Conservation (phyloP, 495 filamentous ascomycete genomes). For the Margaritispora aquatica region DNA sequence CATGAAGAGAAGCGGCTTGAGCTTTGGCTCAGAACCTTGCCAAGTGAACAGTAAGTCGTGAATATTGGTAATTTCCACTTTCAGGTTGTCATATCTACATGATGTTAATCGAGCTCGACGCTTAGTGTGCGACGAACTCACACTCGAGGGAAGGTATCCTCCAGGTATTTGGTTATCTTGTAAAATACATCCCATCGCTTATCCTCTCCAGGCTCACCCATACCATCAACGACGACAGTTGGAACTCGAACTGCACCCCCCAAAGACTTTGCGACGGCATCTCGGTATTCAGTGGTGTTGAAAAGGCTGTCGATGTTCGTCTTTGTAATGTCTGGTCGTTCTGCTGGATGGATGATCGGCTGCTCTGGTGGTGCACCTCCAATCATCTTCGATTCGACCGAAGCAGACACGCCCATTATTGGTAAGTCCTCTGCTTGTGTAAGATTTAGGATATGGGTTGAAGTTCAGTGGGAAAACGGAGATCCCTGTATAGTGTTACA, state of each 20-base stretch:
- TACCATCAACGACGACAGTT: conserved; percentile 30
- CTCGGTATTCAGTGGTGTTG: background rate
- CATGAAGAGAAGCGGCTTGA: conserved; percentile 56
- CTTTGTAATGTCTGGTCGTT: background rate
- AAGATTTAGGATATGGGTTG: no score
- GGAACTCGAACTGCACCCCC: conserved; percentile 23
- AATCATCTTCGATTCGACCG: background rate
- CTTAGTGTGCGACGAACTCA: background rate
- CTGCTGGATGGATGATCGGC: background rate
- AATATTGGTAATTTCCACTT: conserved; percentile 50
- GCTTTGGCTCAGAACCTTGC: conserved; percentile 41
- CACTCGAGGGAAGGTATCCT: conserved; percentile 26
- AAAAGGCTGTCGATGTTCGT: background rate
- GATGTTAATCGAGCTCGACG: background rate
- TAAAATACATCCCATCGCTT: conserved; percentile 32
- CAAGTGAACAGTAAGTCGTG: conserved; percentile 56
- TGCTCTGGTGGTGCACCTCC: background rate
- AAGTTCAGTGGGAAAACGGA: no score
- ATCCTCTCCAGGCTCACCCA: conserved; percentile 30
- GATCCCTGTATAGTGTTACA: background rate
- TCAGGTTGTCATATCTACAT: conserved; percentile 22
- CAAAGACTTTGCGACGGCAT: background rate
- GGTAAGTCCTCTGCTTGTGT: no score
- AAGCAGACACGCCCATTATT: background rate
- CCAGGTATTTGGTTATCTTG: conserved; percentile 26